phyloP scores from a whole-genome alignment of 805 yeast genomes.

The Alloascoidea hylecoeti region DNA sequence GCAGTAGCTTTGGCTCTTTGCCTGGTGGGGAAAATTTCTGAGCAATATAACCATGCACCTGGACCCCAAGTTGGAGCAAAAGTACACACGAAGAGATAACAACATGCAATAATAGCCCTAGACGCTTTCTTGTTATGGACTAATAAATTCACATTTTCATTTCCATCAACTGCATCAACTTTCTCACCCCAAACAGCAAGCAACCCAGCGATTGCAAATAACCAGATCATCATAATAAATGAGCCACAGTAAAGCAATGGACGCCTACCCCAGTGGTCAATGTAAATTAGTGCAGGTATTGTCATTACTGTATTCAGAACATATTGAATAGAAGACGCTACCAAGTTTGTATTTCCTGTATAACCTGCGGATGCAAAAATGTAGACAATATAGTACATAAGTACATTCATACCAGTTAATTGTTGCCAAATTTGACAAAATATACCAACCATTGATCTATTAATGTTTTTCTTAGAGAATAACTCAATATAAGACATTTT shows the following conservation, averaged over 20 bases:
- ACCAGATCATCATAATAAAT: conserved; percentile 15
- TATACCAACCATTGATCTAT: conserved; percentile 35
- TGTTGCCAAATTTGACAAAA: conserved; percentile 50
- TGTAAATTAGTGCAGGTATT: conserved; percentile 36
- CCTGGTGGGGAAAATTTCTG: conserved; percentile 50
- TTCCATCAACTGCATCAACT: conserved; percentile 49
- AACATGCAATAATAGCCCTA: conserved; percentile 31
- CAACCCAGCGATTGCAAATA: conserved; percentile 24
- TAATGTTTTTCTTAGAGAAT: conserved; percentile 33
- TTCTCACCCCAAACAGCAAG: conserved; percentile 14
- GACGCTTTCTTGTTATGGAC: conserved; percentile 42
- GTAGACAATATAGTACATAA: conserved; percentile 56
- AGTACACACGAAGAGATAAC: conserved; percentile 41
- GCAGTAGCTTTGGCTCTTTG: conserved; percentile 61
- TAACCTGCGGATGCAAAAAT: conserved; percentile 55
- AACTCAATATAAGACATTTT: conserved; percentile 31
- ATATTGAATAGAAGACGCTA: conserved; percentile 47
- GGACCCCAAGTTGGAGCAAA: conserved; percentile 45
- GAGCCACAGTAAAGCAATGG: conserved; percentile 28
- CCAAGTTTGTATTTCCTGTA: conserved; percentile 31
- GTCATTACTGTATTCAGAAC: conserved; percentile 41
- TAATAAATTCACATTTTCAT: conserved; percentile 28
- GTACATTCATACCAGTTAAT: conserved; percentile 51
- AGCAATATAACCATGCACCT: conserved; percentile 49
- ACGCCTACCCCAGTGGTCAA: conserved; percentile 26